These are phyloP conservation scores for Polytolypa hystricis DNA, from an alignment of 2,329 filamentous ascomycete species.

Conservation along the genomic window DNA sequence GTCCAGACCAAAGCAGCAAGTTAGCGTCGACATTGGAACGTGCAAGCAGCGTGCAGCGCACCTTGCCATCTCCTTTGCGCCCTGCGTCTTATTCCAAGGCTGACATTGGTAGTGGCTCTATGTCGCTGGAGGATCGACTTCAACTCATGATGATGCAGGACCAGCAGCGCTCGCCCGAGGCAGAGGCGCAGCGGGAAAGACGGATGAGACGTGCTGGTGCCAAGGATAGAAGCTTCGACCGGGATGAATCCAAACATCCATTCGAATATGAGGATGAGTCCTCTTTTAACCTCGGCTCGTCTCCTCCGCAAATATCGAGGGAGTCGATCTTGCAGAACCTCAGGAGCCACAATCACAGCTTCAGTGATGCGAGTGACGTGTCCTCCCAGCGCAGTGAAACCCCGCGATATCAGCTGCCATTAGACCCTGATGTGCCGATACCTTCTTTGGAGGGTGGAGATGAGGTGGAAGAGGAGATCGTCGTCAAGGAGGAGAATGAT, in stretches of 20 bases:
- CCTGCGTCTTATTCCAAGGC: constrained; percentile 59
- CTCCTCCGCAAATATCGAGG: constrained; percentile 69
- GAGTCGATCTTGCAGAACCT: constrained; percentile 89
- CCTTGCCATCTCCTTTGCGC: constrained; percentile 59
- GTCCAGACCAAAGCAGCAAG: constrained; percentile 43
- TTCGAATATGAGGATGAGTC: constrained; percentile 45
- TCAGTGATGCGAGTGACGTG: constrained; percentile 37
- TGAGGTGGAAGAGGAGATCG: constrained; percentile 46
- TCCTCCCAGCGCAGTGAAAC: constrained; percentile 46
- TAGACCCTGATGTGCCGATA: constrained; percentile 83
- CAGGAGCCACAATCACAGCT: constrained; percentile 57
- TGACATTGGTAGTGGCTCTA: constrained; percentile 63
- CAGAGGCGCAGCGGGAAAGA: constrained; percentile 56
- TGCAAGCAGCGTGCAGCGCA: constrained; percentile 54
- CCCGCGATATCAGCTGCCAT: constrained; percentile 35
- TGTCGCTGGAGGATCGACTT: constrained; percentile 77
- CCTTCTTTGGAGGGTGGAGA: constrained; percentile 55
- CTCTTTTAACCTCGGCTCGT: constrained; percentile 46
- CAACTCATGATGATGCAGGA: constrained; percentile 77
- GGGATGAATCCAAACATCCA: constrained; percentile 21
- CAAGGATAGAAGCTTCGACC: constrained; percentile 29
- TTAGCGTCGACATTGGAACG: constrained; percentile 62
- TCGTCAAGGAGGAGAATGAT: constrained; percentile 54
- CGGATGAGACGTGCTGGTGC: constrained; percentile 52
- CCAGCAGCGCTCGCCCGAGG: constrained; percentile 49